Conservation (phyloP, 176 grass and related monocot species). For the Raddia guianensis region DNA sequence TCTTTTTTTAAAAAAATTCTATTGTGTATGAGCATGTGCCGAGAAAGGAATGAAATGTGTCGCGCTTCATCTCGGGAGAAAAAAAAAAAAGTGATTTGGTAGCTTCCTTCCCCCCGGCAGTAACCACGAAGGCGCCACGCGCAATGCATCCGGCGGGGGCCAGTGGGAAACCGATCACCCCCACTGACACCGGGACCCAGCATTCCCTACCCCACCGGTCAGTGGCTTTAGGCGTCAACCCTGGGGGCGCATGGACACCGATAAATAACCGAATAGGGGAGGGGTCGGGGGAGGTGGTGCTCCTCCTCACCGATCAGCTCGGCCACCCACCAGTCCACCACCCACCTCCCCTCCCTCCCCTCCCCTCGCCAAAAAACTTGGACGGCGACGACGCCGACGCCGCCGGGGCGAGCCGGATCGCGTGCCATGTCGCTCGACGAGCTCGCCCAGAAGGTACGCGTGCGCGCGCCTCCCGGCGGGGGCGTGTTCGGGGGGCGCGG, state of each 20-base stretch:
- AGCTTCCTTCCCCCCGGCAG: no score
- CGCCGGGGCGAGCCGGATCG: conserved; percentile 32
- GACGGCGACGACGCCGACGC: neutral
- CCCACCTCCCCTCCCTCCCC: neutral
- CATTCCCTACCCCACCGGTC: neutral
- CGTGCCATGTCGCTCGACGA: conserved; percentile 59
- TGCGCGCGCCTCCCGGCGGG: neutral
- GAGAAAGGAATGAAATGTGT: no score
- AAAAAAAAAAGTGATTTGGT: no score
- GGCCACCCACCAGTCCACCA: conserved; percentile 32
- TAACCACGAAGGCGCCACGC: neutral
- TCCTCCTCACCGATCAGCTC: conserved; percentile 3
- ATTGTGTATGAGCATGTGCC: no score
- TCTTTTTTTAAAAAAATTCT: no score
- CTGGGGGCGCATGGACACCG: neutral
- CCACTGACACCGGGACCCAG: conserved; percentile 18
- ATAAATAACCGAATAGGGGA: conserved; percentile 47
- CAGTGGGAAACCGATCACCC: neutral
- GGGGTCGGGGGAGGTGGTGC: neutral
- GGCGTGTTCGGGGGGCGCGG: neutral
- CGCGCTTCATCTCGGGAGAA: no score
- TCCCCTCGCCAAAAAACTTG: neutral
- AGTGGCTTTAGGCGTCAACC: conserved; percentile 27
- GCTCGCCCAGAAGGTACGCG: conserved; percentile 46
- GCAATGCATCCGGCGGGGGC: neutral